phyloP scores from a whole-genome alignment of 2,329 filamentous ascomycete genomes.

The Purpureocillium lavendulum region DNA sequence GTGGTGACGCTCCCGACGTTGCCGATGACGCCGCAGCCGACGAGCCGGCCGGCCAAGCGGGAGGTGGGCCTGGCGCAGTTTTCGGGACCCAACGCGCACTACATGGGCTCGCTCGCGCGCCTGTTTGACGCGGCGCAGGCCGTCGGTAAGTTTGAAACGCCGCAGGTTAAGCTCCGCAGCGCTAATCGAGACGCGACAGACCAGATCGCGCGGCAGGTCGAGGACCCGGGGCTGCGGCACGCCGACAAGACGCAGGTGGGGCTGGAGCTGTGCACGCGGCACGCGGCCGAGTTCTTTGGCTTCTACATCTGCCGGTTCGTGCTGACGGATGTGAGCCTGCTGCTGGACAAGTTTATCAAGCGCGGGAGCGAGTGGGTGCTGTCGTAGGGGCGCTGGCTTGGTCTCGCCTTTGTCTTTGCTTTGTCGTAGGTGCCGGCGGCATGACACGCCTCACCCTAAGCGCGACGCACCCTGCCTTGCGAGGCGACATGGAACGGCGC shows the following conservation, averaged over 20 bases:
- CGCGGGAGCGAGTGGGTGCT: slow-evolving; percentile 88
- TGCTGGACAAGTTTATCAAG: slow-evolving; percentile 97
- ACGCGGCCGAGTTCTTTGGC: slow-evolving; percentile 94
- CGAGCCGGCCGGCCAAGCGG: slow-evolving; percentile 61
- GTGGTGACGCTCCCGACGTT: slow-evolving; percentile 57
- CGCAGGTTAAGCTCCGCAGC: not conserved
- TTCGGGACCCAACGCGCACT: slow-evolving; percentile 75
- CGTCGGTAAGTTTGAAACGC: slow-evolving; percentile 58
- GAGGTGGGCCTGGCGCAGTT: slow-evolving; percentile 64
- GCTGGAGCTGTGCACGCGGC: slow-evolving; percentile 83
- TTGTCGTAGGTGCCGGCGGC: too few relatives aligned
- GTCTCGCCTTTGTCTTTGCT: not conserved
- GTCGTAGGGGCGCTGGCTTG: slow-evolving; percentile 1
- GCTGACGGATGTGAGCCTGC: slow-evolving; percentile 70
- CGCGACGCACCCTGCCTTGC: too few relatives aligned
- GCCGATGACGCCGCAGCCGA: slow-evolving; percentile 63
- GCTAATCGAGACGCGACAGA: slow-evolving; percentile 40
- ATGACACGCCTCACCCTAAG: too few relatives aligned
- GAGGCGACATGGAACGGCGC: too few relatives aligned
- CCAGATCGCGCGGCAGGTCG: slow-evolving; percentile 91
- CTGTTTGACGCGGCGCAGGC: slow-evolving; percentile 91
- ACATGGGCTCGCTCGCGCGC: slow-evolving; percentile 84
- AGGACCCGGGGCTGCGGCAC: slow-evolving; percentile 86
- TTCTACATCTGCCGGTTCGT: slow-evolving; percentile 96
- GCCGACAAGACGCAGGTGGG: slow-evolving; percentile 93